Percentiles rank a stretch among this genome's conserved stretches.
Evolutionary conservation across 2,329 filamentous ascomycete species (phyloP).

Genomic region (Allantophomopsis cytisporea): DNA sequence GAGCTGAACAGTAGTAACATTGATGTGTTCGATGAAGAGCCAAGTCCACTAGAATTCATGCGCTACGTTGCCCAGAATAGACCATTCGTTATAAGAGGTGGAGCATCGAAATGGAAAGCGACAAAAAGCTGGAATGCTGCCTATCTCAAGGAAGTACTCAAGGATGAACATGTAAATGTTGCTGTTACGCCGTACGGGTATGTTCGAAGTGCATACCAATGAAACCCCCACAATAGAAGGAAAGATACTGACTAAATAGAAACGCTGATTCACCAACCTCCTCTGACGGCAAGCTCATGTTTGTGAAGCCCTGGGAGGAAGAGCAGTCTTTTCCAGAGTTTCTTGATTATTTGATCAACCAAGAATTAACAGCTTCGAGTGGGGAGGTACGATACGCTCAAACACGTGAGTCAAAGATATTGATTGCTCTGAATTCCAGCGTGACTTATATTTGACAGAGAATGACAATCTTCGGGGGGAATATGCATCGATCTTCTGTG

Average conservation of each 20-base stretch:
- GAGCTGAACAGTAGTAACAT: slow-evolving; percentile 53
- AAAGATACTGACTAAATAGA: slow-evolving; percentile 10
- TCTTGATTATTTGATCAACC: slow-evolving; percentile 42
- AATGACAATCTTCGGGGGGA: slow-evolving; percentile 72
- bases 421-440: neutral
- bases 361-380: slow-evolving; percentile 28
- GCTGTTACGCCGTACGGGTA: slow-evolving; percentile 64
- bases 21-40: slow-evolving; percentile 47
- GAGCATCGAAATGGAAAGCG: slow-evolving; percentile 49
- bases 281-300: slow-evolving; percentile 26
- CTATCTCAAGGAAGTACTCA: slow-evolving; percentile 42
- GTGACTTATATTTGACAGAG: slow-evolving; percentile 30
- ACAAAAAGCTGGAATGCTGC: slow-evolving; percentile 44
- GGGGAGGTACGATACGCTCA: slow-evolving; percentile 57
- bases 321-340: slow-evolving; percentile 48
- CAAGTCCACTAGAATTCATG: slow-evolving; percentile 69
- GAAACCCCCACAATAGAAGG: slow-evolving; percentile 10
- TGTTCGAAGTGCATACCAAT: slow-evolving; percentile 12
- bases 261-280: slow-evolving; percentile 39
- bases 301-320: slow-evolving; percentile 63
- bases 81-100: slow-evolving; percentile 58
- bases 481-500: slow-evolving; percentile 46
- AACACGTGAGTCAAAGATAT: slow-evolving; percentile 39
- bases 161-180: slow-evolving; percentile 50
- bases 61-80: slow-evolving; percentile 60